phyloP scores from a whole-genome alignment of 352 stramenopile species.

The Blastocystis sp. region DNA sequence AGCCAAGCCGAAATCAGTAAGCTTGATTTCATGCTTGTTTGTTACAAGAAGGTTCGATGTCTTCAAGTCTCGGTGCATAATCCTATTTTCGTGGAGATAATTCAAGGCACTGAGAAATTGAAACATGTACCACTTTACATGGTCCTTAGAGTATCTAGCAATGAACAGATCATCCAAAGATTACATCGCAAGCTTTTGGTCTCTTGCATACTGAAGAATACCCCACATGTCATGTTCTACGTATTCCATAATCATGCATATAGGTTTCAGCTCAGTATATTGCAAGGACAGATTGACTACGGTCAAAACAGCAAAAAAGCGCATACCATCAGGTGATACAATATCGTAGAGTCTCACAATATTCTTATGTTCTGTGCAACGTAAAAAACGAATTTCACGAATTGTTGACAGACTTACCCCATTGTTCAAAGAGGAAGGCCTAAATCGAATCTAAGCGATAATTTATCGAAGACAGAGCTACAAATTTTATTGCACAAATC shows the following conservation, averaged over 20 bases:
- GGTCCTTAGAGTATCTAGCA: constrained; percentile 27
- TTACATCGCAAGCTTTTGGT: constrained; percentile 13
- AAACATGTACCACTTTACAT: constrained; percentile 56
- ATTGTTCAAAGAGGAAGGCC: constrained; percentile 4
- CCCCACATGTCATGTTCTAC: constrained; percentile 60
- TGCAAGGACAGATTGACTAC: constrained; percentile 37
- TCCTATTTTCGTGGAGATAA: constrained; percentile 59
- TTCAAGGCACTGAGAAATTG: constrained; percentile 26
- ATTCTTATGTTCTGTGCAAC: constrained; percentile 32
- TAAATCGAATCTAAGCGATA: constrained; percentile 36
- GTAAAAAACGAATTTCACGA: constrained; percentile 57
- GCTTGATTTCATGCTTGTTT: constrained; percentile 33
- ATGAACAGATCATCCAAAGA: not conserved
- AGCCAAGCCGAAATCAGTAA: constrained; percentile 53
- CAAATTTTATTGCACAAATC: constrained; percentile 58
- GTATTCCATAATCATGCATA: constrained; percentile 61
- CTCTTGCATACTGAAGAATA: constrained; percentile 32
- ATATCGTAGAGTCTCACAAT: constrained; percentile 47
- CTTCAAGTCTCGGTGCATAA: constrained; percentile 59
- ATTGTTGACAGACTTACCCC: constrained; percentile 55
- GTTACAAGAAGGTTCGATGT: constrained; percentile 68
- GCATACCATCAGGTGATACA: constrained; percentile 22
- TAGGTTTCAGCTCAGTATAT: constrained; percentile 39
- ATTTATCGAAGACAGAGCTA: not conserved
- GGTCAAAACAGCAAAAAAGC: not conserved